A percentile compares a stretch with the other conserved stretches of the same genome.
phyloP scores from a whole-genome alignment of 2,329 filamentous ascomycete species.

The Penicillium vulpinum region DNA sequence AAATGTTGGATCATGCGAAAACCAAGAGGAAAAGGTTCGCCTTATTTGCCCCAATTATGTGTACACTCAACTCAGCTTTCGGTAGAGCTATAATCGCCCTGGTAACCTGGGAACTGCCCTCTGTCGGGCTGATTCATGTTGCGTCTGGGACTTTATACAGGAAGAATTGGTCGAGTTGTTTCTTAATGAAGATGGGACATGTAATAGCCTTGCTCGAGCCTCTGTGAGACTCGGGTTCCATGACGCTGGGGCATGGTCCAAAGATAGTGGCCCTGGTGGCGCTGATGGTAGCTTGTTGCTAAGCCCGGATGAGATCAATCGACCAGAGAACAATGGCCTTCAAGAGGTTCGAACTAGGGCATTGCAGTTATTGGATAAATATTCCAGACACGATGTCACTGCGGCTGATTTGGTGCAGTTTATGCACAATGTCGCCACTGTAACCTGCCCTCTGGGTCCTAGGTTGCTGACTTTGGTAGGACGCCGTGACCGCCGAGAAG shows the following conservation, averaged over 20 bases:
- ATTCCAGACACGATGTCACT: not conserved
- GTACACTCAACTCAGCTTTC: not conserved
- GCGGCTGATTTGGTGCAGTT: not conserved
- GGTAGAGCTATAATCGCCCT: not conserved
- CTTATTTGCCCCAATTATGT: not conserved
- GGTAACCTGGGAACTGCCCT: not conserved
- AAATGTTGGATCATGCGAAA: not conserved
- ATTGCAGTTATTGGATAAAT: not conserved
- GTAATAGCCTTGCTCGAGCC: not conserved
- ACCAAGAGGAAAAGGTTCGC: not conserved
- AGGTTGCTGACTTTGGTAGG: not conserved
- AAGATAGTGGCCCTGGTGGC: not conserved
- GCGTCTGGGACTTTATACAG: not conserved
- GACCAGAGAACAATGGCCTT: not conserved
- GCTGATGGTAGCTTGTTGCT: not conserved
- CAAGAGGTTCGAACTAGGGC: not conserved
- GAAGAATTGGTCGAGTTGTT: not conserved
- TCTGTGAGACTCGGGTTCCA: not conserved
- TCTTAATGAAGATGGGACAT: not conserved
- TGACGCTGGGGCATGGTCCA: not conserved
- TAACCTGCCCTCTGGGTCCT: not conserved
- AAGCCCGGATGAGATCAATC: not conserved
- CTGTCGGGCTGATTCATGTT: not conserved
- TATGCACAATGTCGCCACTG: not conserved
- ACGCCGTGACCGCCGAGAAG: not conserved